These are phyloP conservation scores for Ilyonectria sp. DNA, from an alignment of 2,329 filamentous ascomycete genomes.

Conservation along the genomic window DNA sequence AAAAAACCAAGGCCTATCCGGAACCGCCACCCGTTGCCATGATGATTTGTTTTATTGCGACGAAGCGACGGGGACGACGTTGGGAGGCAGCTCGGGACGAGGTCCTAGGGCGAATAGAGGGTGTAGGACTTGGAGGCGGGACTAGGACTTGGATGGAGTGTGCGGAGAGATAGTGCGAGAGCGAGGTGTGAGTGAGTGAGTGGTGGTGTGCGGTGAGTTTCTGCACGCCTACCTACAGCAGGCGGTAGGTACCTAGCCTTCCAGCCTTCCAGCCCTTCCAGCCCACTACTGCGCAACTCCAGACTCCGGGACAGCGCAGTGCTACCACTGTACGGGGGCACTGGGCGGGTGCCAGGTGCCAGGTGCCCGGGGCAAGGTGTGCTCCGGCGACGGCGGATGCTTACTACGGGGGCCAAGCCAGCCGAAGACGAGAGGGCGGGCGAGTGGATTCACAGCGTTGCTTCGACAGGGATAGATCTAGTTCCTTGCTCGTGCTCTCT, in stretches of 20 bases:
- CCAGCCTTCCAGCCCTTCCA: too few relatives aligned
- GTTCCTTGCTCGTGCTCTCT: conserved; percentile 3
- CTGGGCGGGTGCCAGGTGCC: background rate
- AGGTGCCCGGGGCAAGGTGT: background rate
- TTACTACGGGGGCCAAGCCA: background rate
- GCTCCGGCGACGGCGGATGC: background rate
- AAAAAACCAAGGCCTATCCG: conserved; percentile 30
- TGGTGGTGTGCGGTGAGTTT: conserved; percentile 4
- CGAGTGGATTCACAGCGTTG: background rate
- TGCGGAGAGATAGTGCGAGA: conserved; percentile 22
- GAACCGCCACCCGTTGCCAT: conserved; percentile 45
- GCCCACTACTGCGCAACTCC: background rate
- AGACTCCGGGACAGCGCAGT: background rate
- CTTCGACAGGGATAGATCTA: background rate
- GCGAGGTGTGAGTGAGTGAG: conserved; percentile 5
- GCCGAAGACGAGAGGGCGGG: background rate
- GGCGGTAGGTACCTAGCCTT: background rate
- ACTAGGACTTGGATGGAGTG: conserved; percentile 47
- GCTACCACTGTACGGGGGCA: background rate
- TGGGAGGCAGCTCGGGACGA: conserved; percentile 49
- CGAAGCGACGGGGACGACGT: conserved; percentile 24
- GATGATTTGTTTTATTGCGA: conserved; percentile 44
- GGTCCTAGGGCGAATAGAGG: conserved; percentile 49
- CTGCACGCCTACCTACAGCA: background rate
- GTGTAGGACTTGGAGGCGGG: conserved; percentile 49